These are phyloP conservation scores for Dichotomocladium elegans DNA, from an alignment of 371 early-diverging fungal genomes.

Conservation along the genomic window DNA sequence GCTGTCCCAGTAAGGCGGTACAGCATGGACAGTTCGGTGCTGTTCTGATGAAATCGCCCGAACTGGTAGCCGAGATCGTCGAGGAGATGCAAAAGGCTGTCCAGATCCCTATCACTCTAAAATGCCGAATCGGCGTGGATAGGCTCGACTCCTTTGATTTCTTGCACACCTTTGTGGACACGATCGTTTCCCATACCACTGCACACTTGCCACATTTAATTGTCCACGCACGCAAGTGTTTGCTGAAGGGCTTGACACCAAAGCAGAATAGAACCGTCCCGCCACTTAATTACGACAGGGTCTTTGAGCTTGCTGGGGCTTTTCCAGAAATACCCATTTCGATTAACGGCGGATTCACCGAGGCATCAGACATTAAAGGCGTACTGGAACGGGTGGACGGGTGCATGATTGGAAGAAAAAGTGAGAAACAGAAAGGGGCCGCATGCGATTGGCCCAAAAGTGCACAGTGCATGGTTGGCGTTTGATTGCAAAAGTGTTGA, in stretches of 20 bases:
- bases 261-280: conserved; percentile 84
- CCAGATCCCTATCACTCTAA: conserved; percentile 63
- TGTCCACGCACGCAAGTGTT: conserved; percentile 87
- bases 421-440: too few relatives aligned
- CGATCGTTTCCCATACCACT: conserved; percentile 23
- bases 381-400: conserved; percentile 57
- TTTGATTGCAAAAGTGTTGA: neutral
- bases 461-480: too few relatives aligned
- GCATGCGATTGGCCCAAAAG: too few relatives aligned
- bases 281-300: conserved; percentile 73
- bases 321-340: conserved; percentile 65
- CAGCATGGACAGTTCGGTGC: conserved; percentile 71
- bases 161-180: conserved; percentile 57
- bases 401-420: conserved; percentile 77
- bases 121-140: conserved; percentile 78
- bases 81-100: conserved; percentile 49
- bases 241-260: conserved; percentile 80
- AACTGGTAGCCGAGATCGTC: conserved; percentile 55
- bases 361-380: conserved; percentile 30
- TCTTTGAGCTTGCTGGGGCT: conserved; percentile 58
- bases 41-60: conserved; percentile 70
- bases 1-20: conserved; percentile 75
- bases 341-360: conserved; percentile 82
- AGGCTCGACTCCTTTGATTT: conserved; percentile 63
- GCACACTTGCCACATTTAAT: conserved; percentile 54